phyloP scores from a whole-genome alignment of 2,329 filamentous ascomycete species.

The Aureobasidium zeae region DNA sequence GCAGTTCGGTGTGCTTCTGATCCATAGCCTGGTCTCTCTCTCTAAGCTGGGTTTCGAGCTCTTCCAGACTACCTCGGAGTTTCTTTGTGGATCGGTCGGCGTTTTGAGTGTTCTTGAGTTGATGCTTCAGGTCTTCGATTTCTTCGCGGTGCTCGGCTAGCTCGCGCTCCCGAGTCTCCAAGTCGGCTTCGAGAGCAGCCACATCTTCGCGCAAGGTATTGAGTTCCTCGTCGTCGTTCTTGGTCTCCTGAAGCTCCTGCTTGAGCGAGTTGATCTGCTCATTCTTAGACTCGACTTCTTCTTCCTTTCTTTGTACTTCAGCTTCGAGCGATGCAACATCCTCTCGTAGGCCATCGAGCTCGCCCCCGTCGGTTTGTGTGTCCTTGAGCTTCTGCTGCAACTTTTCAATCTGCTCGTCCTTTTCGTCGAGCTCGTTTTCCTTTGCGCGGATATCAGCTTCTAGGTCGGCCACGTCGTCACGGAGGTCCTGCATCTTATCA shows the following conservation, averaged over 20 bases:
- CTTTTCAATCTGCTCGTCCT: slow-evolving; percentile 43
- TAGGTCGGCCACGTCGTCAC: slow-evolving; percentile 41
- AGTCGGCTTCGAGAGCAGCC: slow-evolving; percentile 40
- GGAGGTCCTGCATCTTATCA: slow-evolving; percentile 30
- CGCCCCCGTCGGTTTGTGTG: slow-evolving; percentile 27
- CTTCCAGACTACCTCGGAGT: slow-evolving; percentile 28
- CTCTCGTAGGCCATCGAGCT: slow-evolving; percentile 52
- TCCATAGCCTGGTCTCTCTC: slow-evolving; percentile 29
- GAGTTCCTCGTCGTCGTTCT: slow-evolving; percentile 37
- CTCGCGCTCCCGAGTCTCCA: slow-evolving; percentile 40
- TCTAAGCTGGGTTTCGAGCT: slow-evolving; percentile 28
- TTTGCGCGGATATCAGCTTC: slow-evolving; percentile 45
- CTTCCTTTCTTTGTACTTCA: slow-evolving; percentile 42
- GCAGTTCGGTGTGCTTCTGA: slow-evolving; percentile 27
- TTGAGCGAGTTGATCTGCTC: slow-evolving; percentile 44
- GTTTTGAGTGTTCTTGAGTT: slow-evolving; percentile 21
- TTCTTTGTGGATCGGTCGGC: slow-evolving; percentile 31
- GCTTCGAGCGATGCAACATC: slow-evolving; percentile 44
- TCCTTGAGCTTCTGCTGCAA: slow-evolving; percentile 33
- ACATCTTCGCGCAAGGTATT: slow-evolving; percentile 53
- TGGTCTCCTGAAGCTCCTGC: slow-evolving; percentile 31
- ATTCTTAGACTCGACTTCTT: slow-evolving; percentile 30
- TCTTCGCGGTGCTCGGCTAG: slow-evolving; percentile 24
- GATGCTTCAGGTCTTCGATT: slow-evolving; percentile 13
- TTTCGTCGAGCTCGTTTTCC: slow-evolving; percentile 29